Percentiles rank a stretch among this genome's conserved stretches.
Conservation (phyloP, 2,329 filamentous ascomycete species). For the Hypomyces rosellus region DNA sequence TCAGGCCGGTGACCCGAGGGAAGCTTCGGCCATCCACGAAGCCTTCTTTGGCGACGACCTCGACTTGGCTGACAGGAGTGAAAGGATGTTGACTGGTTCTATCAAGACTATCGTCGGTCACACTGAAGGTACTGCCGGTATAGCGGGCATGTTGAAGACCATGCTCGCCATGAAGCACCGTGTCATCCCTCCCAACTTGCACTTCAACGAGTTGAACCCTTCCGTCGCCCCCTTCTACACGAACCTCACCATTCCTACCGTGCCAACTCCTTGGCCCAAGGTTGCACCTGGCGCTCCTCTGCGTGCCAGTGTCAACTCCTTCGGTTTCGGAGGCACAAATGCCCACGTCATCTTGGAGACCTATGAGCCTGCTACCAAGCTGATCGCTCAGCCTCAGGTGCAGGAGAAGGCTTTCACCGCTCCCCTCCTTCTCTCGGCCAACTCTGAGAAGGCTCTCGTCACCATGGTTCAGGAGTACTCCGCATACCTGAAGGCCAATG, state of each 20-base stretch:
- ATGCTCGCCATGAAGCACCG: constrained; percentile 1
- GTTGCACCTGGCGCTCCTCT: constrained; percentile 1
- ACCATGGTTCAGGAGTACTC: not conserved
- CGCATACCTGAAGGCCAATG: constrained; percentile 26
- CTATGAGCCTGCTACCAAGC: not conserved
- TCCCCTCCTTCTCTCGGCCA: constrained; percentile 1
- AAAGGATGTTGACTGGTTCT: constrained; percentile 15
- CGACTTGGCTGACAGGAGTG: not conserved
- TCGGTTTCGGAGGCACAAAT: constrained; percentile 35
- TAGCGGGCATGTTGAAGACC: constrained; percentile 1
- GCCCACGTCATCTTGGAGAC: constrained; percentile 35
- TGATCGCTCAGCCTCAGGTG: not conserved
- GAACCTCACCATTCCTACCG: constrained; percentile 16
- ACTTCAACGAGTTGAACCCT: constrained; percentile 24
- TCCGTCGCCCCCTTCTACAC: constrained; percentile 19
- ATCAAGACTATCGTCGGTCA: constrained; percentile 7
- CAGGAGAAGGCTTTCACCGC: not conserved
- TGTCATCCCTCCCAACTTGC: constrained; percentile 25
- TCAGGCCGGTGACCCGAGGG: constrained; percentile 20
- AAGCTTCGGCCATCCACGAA: not conserved
- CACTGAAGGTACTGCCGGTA: not conserved
- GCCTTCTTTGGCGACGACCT: not conserved
- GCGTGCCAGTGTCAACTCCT: constrained; percentile 21
- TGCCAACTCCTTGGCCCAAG: constrained; percentile 18
- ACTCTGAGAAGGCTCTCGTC: constrained; percentile 1